Percentiles rank a stretch among this genome's conserved stretches.
These are phyloP conservation scores for Phytopythium delawarense DNA, from an alignment of 352 stramenopile genomes.

Conservation along the genomic window DNA sequence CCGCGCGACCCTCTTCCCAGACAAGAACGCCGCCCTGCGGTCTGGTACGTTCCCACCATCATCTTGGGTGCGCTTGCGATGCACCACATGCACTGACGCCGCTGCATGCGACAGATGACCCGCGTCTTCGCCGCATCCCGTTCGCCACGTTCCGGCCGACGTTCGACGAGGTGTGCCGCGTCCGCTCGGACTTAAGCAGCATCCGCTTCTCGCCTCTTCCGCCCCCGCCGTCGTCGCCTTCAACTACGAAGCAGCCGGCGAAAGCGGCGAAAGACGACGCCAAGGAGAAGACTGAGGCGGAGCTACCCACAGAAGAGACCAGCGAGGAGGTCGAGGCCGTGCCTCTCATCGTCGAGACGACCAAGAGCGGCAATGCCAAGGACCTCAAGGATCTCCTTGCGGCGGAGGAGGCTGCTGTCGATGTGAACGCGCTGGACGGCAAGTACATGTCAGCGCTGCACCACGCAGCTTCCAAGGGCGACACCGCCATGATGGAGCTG, in stretches of 20 bases:
- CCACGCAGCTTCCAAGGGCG: slow-evolving; percentile 50
- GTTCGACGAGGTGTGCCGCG: slow-evolving; percentile 80
- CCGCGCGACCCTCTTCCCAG: slow-evolving; percentile 71
- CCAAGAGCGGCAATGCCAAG: slow-evolving; percentile 25
- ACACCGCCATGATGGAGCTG: slow-evolving; percentile 44
- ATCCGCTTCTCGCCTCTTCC: slow-evolving; percentile 59
- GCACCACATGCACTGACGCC: neutral
- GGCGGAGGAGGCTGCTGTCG: slow-evolving; percentile 12
- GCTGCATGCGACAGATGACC: slow-evolving; percentile 30
- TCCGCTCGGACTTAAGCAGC: slow-evolving; percentile 65
- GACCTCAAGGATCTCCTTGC: slow-evolving; percentile 38
- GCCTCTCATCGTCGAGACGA: slow-evolving; percentile 41
- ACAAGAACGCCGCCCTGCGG: slow-evolving; percentile 62
- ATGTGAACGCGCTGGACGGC: slow-evolving; percentile 54
- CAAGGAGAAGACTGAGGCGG: slow-evolving; percentile 2
- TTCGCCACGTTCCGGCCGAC: slow-evolving; percentile 85
- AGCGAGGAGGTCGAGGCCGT: slow-evolving; percentile 15
- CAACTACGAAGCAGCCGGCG: neutral
- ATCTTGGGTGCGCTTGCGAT: neutral
- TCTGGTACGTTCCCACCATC: slow-evolving; percentile 13
- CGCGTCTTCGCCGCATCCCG: slow-evolving; percentile 69
- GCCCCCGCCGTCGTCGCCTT: slow-evolving; percentile 11
- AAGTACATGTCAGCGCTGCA: slow-evolving; percentile 80
- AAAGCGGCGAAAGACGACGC: slow-evolving; percentile 9
- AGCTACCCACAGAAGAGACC: slow-evolving; percentile 1